Base-by-base conservation (phyloP, 2,329 filamentous ascomycete species). In the Beauveria medogensis region DNA sequence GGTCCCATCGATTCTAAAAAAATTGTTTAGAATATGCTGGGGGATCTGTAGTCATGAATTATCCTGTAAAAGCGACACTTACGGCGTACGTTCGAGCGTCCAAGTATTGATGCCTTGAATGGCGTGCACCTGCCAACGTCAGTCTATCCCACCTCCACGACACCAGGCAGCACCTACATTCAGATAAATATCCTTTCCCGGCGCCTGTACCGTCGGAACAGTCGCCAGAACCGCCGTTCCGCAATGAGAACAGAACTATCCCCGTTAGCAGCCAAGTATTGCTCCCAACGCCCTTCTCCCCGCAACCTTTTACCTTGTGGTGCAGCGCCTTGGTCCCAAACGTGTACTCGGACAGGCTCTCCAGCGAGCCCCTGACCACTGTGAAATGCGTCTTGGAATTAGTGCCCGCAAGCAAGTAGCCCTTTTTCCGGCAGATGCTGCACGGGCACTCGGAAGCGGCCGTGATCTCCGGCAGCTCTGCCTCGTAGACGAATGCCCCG, bases 371-470 rank as follows among this genome's bases (percentile, higher is more conserved):
- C 67, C 80, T 80, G 67, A 82, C 70, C 58, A 82, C 67, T n/a
- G 66, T 74, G 59, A 82, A 70, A 47, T 69, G 62, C 41, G 70
- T 67, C 3, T 64, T 66, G 0, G 65, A 63, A 4, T 68, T 66
- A 7, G 72, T 68, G 40, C 74, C 68, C 22, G 72, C 51, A 68
- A 71, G 79, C 43, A 79, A 67, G 48, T 77, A 77, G 18, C 72
- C 78, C 68, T 80, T 81, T 65, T 76, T 81, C 66, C 64, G 67
- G 69, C 87, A 88, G 64, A 88, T 82, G 72, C 84, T 88, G 74
- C 88, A 90, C 71, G 87, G 86, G 73, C 88, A 88, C 67, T 82
- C 77, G 5, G 72, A 69, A 6, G 78, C 79, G 5, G 77, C 71
- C 66, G 82, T 83, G 63, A 89, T 78, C 68, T 88, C 82, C 24